Conservation (phyloP, 495 filamentous ascomycete genomes). For the Talaromyces borbonicus region DNA sequence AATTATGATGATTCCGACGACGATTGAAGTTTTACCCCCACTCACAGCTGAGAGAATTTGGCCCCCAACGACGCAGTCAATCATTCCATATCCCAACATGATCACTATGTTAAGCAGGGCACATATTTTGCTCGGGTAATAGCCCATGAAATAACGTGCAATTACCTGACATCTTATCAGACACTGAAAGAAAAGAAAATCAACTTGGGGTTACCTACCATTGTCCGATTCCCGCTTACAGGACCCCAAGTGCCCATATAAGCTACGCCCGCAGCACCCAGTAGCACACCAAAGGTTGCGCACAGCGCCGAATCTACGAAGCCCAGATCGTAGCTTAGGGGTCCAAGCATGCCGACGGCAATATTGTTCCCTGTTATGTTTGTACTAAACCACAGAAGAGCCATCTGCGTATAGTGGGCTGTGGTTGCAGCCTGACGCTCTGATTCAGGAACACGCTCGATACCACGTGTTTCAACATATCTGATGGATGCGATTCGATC, state of each 20-base stretch:
- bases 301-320: constrained; percentile 58
- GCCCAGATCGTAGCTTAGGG: constrained; percentile 50
- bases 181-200: not conserved
- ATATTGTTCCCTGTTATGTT: constrained; percentile 66
- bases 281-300: constrained; percentile 50
- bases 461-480: constrained; percentile 57
- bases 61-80: constrained; percentile 46
- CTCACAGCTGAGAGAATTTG: constrained; percentile 49
- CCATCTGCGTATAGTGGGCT: constrained; percentile 45
- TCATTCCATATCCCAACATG: constrained; percentile 58
- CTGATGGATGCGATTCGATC: constrained; percentile 29
- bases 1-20: constrained; percentile 60
- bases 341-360: constrained; percentile 58
- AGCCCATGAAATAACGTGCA: constrained; percentile 66
- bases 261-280: constrained; percentile 50
- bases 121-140: constrained; percentile 63
- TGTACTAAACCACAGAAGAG: constrained; percentile 64
- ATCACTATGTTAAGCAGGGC: constrained; percentile 59
- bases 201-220: constrained; percentile 33
- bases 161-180: constrained; percentile 41
- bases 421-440: constrained; percentile 33
- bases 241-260: constrained; percentile 72
- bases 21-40: constrained; percentile 47
- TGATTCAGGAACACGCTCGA: constrained; percentile 51
- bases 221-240: constrained; percentile 57